Base-by-base conservation (phyloP, 202 grass and related monocot genomes). In the Hordeum pubiflorum region DNA sequence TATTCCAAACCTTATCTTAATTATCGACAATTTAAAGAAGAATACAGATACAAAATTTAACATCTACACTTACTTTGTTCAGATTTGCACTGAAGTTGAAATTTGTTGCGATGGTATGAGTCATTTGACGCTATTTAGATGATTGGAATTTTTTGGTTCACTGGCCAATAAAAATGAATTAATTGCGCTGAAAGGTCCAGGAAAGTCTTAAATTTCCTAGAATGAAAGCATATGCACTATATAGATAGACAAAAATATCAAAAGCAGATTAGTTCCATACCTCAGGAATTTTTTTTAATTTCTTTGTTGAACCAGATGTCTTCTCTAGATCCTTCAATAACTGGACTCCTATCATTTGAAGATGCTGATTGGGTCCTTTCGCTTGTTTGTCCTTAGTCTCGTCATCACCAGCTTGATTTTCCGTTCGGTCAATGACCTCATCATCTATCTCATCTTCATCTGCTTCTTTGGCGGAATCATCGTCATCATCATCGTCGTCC, bases 261-360 rank as follows among this genome's bases (percentile, higher is more conserved):
- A 66, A 15, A 60, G 34, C 54, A 21, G 12, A 78, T 59, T 10
- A 81, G 9, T 78, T 86, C 60, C 66, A 68, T 89, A 89, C 87
- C 87, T 89, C 81, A 6, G 77, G 86, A 41, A 62, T 82, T 61
- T 71, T 81, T 84, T 87, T 83, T 54, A 81, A 59, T 88, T 93
- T 97, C 77, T 89, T 94, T 78, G 89, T 81, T 64, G 86, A 86
- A 89, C 81, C 34, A 46, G 89, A 3, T 74, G 88, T 80, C 73
- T 87, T 89, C 68, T 93, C 91, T 58, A 91, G 66, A 91, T 92
- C 95, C 80, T 93, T 97, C 77, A 97, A 86, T 70, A 97, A 87
- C 73, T 97, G 90, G 62, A 81, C 76, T 37, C 92, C 91, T 65
- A 97, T 78, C 95, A 97, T 91, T 86, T 97, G 87, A 87, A 87